These are phyloP conservation scores for Dryadomyces sulphureus DNA, from an alignment of 2,329 filamentous ascomycete genomes.

Conservation along the genomic window DNA sequence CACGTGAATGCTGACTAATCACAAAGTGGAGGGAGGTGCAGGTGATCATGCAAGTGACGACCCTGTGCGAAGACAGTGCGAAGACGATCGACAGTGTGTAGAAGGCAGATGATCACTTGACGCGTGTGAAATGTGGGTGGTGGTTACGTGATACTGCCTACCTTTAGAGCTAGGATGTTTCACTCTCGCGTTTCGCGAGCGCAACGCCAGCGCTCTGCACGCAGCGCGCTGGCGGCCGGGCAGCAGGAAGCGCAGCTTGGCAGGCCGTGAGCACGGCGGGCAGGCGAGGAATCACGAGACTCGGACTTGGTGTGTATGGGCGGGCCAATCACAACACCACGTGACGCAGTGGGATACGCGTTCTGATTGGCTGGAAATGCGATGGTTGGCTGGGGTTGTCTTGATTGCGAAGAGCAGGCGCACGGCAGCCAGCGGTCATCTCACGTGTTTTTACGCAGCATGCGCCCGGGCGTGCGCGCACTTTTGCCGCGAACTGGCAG, in stretches of 20 bases:
- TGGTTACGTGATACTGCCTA: not conserved
- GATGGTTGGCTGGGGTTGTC: not conserved
- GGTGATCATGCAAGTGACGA: not conserved
- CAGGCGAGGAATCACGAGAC: not conserved
- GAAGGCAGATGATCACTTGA: not conserved
- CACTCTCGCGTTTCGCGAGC: not conserved
- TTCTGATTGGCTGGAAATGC: not conserved
- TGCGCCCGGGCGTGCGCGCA: not conserved
- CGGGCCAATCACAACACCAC: not conserved
- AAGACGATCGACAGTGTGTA: not conserved
- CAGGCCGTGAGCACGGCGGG: not conserved
- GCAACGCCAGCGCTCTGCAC: not conserved
- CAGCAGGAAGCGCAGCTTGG: not conserved
- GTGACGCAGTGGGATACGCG: too few relatives aligned
- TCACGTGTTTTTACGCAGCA: conserved; percentile 3
- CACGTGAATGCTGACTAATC: too few relatives aligned
- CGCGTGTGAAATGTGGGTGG: not conserved
- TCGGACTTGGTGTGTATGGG: not conserved
- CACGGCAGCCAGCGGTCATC: not conserved
- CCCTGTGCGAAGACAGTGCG: not conserved
- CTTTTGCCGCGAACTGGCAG: not conserved
- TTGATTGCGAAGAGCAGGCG: not conserved
- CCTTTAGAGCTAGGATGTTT: not conserved
- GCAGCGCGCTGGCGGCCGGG: too few relatives aligned
- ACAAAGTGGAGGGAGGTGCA: not conserved